These are phyloP conservation scores for Apostasia ramifera DNA, from an alignment of 106 monocot genomes.

Conservation along the genomic window DNA sequence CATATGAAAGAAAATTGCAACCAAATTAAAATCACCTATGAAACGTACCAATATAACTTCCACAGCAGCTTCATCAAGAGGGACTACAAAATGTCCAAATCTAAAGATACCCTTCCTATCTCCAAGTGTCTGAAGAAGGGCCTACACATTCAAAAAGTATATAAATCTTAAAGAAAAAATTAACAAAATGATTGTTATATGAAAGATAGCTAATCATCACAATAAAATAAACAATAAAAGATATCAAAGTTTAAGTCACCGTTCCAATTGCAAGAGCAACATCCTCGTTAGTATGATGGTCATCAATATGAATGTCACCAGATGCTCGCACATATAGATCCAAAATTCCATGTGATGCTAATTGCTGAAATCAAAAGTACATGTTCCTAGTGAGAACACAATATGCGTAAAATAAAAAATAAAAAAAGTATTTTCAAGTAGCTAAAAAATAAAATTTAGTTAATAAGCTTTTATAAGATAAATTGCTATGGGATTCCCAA, in stretches of 20 bases:
- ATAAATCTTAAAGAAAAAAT: not conserved
- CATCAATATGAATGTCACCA: slow-evolving; percentile 96
- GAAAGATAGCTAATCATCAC: not conserved
- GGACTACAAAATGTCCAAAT: slow-evolving; percentile 89
- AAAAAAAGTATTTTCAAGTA: too few species aligned
- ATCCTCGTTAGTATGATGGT: slow-evolving; percentile 98
- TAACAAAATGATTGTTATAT: not conserved
- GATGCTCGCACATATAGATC: slow-evolving; percentile 71
- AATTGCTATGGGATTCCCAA: too few species aligned
- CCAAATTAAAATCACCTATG: not conserved
- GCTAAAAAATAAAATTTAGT: too few species aligned
- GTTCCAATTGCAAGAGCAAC: slow-evolving; percentile 97
- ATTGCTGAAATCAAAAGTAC: slow-evolving; percentile 43
- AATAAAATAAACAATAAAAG: not conserved
- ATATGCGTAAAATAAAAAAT: too few species aligned
- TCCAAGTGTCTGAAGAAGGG: slow-evolving; percentile 85
- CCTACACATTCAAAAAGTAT: slow-evolving; percentile 27
- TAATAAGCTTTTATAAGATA: too few species aligned
- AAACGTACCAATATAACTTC: slow-evolving; percentile 80
- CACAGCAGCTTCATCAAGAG: slow-evolving; percentile 94
- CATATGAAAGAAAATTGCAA: not conserved
- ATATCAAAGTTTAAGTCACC: slow-evolving; percentile 21
- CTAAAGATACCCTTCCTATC: slow-evolving; percentile 93
- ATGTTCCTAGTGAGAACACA: too few species aligned
- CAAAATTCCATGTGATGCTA: slow-evolving; percentile 91